Conservation (phyloP, 495 filamentous ascomycete genomes). For the Xylaria flabelliformis region DNA sequence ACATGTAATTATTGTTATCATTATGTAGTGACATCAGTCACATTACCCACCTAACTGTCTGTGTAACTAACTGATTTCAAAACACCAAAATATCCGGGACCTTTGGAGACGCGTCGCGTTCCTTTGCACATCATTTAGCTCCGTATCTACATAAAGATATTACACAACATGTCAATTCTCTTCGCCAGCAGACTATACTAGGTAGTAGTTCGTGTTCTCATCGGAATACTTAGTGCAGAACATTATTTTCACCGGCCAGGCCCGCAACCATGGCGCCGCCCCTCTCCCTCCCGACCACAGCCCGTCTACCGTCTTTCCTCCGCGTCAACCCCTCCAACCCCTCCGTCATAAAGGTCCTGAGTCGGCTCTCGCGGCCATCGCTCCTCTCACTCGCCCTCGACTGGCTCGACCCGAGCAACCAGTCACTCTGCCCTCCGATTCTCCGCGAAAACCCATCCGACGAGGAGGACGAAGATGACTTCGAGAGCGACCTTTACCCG, state of each 20-base stretch:
- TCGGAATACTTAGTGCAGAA: background rate
- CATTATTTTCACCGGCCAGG: background rate
- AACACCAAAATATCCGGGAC: constrained; percentile 3
- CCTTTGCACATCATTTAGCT: background rate
- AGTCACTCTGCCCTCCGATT: constrained; percentile 61
- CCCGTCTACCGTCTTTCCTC: constrained; percentile 55
- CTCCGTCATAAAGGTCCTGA: constrained; percentile 67
- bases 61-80: background rate
- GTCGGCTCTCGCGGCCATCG: constrained; percentile 71
- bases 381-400: constrained; percentile 71
- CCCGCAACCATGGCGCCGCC: constrained; percentile 44
- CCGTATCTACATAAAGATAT: background rate
- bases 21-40: background rate
- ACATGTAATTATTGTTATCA: background rate
- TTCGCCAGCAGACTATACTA: background rate
- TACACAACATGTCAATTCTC: background rate
- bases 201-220: background rate
- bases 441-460: constrained; percentile 46
- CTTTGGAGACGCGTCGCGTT: constrained; percentile 21
- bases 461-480: constrained; percentile 53
- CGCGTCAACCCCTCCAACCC: constrained; percentile 69
- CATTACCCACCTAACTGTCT: background rate
- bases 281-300: constrained; percentile 53
- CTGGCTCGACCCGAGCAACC: constrained; percentile 74
- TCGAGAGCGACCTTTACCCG: constrained; percentile 63